Percentiles rank a stretch among this genome's conserved stretches.
Conservation (phyloP, 2,329 filamentous ascomycete species). For the Cyphellophora europaea region DNA sequence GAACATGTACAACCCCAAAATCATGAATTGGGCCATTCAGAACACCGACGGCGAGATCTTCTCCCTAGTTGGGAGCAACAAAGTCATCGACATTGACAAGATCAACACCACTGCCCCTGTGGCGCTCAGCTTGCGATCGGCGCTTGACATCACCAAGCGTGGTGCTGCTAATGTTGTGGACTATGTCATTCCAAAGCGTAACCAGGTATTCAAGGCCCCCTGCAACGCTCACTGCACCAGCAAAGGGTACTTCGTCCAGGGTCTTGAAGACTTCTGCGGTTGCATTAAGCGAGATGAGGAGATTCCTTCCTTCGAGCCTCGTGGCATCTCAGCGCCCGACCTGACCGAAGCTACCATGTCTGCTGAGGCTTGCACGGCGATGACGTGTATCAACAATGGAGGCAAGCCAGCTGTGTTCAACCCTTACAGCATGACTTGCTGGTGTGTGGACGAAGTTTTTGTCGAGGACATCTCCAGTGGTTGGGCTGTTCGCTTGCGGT, state of each 20-base stretch:
- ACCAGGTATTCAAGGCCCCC: slow-evolving; percentile 10
- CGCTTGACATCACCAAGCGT: slow-evolving; percentile 7
- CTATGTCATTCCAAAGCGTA: slow-evolving; percentile 6
- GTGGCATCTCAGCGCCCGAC: slow-evolving; percentile 9
- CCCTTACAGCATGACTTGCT: slow-evolving; percentile 15
- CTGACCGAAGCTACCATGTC: slow-evolving; percentile 14
- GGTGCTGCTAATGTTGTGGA: slow-evolving; percentile 2
- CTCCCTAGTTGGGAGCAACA: slow-evolving; percentile 14
- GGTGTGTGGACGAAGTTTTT: slow-evolving; percentile 11
- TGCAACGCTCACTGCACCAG: slow-evolving; percentile 11
- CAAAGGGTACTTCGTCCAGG: slow-evolving; percentile 10
- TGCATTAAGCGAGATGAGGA: slow-evolving; percentile 8
- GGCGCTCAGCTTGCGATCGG: slow-evolving; percentile 10
- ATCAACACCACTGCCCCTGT: slow-evolving; percentile 12
- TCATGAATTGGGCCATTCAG: slow-evolving; percentile 17
- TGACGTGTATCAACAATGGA: slow-evolving; percentile 14
- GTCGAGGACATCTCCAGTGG: slow-evolving; percentile 10
- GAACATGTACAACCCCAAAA: slow-evolving; percentile 16
- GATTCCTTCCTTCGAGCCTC: slow-evolving; percentile 2
- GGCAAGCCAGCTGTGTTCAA: slow-evolving; percentile 14
- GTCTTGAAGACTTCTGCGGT: slow-evolving; percentile 11
- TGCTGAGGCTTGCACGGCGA: slow-evolving; percentile 14
- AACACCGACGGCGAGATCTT: slow-evolving; percentile 14
- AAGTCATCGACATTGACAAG: slow-evolving; percentile 15
- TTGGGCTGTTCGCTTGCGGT: slow-evolving; percentile 3